Evolutionary conservation across 768 basidiomycete genomes (phyloP).

Genomic region (Pisolithus albus): DNA sequence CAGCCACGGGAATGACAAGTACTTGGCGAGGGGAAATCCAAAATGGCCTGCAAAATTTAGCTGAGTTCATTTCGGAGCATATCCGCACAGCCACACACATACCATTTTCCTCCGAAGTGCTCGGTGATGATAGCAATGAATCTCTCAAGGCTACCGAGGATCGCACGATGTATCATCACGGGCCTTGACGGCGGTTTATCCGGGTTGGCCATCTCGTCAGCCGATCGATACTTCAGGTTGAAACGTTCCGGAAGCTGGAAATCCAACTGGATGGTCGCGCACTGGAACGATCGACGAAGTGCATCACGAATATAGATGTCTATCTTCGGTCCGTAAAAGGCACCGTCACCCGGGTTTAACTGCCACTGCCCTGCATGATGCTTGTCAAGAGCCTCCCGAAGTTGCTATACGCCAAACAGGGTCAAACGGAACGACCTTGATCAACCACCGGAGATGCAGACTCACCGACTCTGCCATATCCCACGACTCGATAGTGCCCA

Average conservation of each 20-base stretch:
- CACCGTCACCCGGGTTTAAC: slow-evolving; percentile 92
- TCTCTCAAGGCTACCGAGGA: slow-evolving; percentile 87
- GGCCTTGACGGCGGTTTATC: slow-evolving; percentile 63
- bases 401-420: slow-evolving; percentile 50
- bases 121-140: slow-evolving; percentile 98
- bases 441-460: background rate
- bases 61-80: background rate
- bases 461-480: slow-evolving; percentile 75
- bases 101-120: slow-evolving; percentile 98
- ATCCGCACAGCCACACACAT: slow-evolving; percentile 14
- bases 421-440: background rate
- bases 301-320: slow-evolving; percentile 96
- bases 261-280: slow-evolving; percentile 97
- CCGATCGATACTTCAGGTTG: slow-evolving; percentile 84
- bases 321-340: slow-evolving; percentile 99
- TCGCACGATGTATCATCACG: slow-evolving; percentile 97
- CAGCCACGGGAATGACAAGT: slow-evolving; percentile 88
- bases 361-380: slow-evolving; percentile 87
- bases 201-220: slow-evolving; percentile 49
- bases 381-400: slow-evolving; percentile 75
- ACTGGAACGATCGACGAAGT: slow-evolving; percentile 89
- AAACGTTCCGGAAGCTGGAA: slow-evolving; percentile 98
- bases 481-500: slow-evolving; percentile 89
- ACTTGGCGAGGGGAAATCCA: slow-evolving; percentile 98
- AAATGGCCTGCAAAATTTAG: slow-evolving; percentile 73